These are phyloP conservation scores for Vanderwaltozyma polyspora DNA, from an alignment of 805 yeast species.

Conservation along the genomic window DNA sequence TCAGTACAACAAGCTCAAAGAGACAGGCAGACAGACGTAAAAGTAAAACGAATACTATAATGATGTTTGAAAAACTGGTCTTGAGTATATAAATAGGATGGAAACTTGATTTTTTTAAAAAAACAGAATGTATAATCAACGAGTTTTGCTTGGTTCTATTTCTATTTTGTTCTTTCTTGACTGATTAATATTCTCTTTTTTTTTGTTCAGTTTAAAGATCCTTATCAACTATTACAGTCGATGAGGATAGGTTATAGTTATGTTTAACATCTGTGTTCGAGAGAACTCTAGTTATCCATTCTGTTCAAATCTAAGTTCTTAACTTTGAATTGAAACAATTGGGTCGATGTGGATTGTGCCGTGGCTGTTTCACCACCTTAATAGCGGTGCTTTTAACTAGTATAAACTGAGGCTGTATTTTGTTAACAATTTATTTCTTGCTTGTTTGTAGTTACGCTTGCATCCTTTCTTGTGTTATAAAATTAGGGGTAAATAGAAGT, in stretches of 20 bases:
- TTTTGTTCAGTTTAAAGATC: no score
- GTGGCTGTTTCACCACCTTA: conserved; percentile 38
- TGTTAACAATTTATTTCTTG: conserved; percentile 1
- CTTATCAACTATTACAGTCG: conserved; percentile 49
- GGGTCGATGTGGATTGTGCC: conserved; percentile 47
- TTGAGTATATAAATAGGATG: no score
- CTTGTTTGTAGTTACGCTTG: background rate
- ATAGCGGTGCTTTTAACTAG: conserved; percentile 30
- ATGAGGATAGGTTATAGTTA: conserved; percentile 35
- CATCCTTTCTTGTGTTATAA: background rate
- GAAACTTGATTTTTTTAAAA: no score
- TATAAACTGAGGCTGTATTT: conserved; percentile 27
- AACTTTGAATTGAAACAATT: background rate
- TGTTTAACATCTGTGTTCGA: conserved; percentile 9
- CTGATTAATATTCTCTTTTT: no score
- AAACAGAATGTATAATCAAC: no score
- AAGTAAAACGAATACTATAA: background rate
- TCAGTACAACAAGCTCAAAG: no score
- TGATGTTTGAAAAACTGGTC: background rate
- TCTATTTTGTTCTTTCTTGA: background rate
- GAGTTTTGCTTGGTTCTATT: background rate
- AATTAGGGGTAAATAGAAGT: no score
- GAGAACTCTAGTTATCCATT: conserved; percentile 3
- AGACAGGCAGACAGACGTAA: no score
- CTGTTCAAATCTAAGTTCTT: background rate